These are phyloP conservation scores for Tulasnella sp. DNA, from an alignment of 768 basidiomycete genomes.

Conservation along the genomic window DNA sequence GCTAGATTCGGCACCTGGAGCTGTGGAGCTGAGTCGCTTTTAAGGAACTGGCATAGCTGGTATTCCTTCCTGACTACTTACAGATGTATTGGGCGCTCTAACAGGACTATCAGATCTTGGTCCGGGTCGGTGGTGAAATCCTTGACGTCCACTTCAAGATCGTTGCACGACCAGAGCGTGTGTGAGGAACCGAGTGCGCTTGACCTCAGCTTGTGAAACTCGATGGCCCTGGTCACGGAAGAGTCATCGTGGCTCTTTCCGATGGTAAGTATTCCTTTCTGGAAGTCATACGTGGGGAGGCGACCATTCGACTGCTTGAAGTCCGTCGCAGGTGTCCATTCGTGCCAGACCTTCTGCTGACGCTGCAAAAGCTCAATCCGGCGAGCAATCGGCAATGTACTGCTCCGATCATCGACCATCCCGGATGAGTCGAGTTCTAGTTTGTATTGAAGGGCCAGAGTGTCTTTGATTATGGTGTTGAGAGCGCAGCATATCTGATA, in stretches of 20 bases:
- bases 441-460: neutral
- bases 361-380: neutral
- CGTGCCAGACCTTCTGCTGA: neutral
- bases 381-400: neutral
- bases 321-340: neutral
- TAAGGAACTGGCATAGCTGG: neutral
- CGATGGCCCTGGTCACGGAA: neutral
- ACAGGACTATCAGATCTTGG: conserved; percentile 7
- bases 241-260: neutral
- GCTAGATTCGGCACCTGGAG: neutral
- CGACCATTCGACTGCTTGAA: neutral
- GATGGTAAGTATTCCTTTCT: conserved; percentile 13
- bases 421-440: neutral
- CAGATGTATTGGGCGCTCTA: neutral
- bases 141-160: neutral
- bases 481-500: conserved; percentile 4
- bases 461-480: neutral
- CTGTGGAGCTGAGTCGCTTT: neutral
- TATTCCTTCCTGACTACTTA: neutral
- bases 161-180: neutral
- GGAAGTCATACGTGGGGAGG: conserved; percentile 14
- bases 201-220: conserved; percentile 3
- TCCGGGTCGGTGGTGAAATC: conserved; percentile 22
- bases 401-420: neutral
- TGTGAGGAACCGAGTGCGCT: neutral